These are phyloP conservation scores for Claviceps arundinis DNA, from an alignment of 2,329 filamentous ascomycete genomes.

Conservation along the genomic window DNA sequence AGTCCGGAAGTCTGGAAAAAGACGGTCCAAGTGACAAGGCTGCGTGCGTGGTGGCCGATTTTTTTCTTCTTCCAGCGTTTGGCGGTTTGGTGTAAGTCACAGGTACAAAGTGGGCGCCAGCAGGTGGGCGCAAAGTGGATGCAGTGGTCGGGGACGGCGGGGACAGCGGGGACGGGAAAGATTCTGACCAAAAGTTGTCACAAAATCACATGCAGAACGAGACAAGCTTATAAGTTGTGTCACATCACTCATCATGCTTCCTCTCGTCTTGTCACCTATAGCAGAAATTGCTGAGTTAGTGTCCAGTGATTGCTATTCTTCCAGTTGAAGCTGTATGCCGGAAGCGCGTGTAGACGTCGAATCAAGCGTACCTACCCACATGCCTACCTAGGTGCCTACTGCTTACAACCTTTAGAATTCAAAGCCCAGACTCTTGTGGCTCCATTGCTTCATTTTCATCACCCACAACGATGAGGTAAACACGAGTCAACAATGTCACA, in stretches of 20 bases:
- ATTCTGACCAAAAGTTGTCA: neutral
- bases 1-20: neutral
- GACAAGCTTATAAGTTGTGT: too few species aligned
- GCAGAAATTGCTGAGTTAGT: too few species aligned
- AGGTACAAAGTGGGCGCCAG: constrained; percentile 2
- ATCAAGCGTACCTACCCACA: too few species aligned
- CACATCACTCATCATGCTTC: too few species aligned
- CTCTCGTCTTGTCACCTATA: too few species aligned
- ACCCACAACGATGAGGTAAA: neutral
- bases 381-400: too few species aligned
- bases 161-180: neutral
- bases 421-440: too few species aligned
- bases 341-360: too few species aligned
- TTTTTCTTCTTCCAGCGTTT: constrained; percentile 11
- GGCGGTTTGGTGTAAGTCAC: constrained; percentile 13
- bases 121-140: constrained; percentile 1
- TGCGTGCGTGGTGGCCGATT: constrained; percentile 8
- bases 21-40: neutral
- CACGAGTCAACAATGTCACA: neutral
- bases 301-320: too few species aligned
- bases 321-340: too few species aligned
- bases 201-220: too few species aligned
- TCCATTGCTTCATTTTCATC: neutral
- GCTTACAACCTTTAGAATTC: too few species aligned
- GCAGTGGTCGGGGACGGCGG: constrained; percentile 1